These are phyloP conservation scores for Lachancea waltii DNA, from an alignment of 805 yeast species.

Conservation along the genomic window DNA sequence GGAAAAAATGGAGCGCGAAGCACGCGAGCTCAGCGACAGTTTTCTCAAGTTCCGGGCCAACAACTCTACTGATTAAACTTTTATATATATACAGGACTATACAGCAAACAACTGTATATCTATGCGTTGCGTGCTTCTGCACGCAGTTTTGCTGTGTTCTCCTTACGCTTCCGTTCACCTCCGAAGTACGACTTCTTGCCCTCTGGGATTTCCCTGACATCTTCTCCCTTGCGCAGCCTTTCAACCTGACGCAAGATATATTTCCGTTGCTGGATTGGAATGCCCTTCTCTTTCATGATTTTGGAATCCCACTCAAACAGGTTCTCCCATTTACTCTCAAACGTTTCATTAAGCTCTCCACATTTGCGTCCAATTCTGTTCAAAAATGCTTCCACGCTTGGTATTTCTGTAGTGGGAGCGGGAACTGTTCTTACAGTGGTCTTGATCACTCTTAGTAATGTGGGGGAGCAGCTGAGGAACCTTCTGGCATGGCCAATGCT, in stretches of 20 bases:
- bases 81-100: constrained; percentile 1
- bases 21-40: constrained; percentile 44
- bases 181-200: constrained; percentile 76
- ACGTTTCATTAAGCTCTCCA: constrained; percentile 65
- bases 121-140: constrained; percentile 43
- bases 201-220: constrained; percentile 46
- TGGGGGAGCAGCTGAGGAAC: constrained; percentile 7
- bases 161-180: constrained; percentile 77
- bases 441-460: constrained; percentile 10
- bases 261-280: constrained; percentile 64
- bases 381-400: constrained; percentile 71
- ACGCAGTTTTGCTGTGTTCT: constrained; percentile 53
- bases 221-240: constrained; percentile 50
- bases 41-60: constrained; percentile 22
- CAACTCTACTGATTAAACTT: constrained; percentile 1
- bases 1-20: constrained; percentile 69
- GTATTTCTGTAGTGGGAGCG: constrained; percentile 45
- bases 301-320: constrained; percentile 52
- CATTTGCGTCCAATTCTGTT: constrained; percentile 72
- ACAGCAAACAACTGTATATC: background rate
- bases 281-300: constrained; percentile 66
- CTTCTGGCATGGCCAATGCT: background rate
- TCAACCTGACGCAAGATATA: constrained; percentile 71
- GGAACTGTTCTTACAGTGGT: constrained; percentile 31
- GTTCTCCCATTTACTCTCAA: constrained; percentile 57